These are phyloP conservation scores for Clausena lansium DNA, from an alignment of 345 rosid genomes.

Conservation along the genomic window DNA sequence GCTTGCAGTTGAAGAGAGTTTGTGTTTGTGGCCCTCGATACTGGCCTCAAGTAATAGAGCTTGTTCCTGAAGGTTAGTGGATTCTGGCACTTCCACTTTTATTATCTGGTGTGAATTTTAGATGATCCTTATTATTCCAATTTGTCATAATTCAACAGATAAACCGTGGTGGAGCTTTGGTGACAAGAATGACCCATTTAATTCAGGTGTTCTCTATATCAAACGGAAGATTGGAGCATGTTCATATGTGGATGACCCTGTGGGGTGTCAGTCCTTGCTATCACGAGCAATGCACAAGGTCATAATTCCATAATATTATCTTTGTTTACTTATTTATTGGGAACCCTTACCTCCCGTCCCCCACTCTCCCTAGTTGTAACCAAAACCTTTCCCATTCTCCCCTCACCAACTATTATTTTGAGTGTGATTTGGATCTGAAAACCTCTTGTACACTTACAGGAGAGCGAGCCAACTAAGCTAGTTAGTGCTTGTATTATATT, in stretches of 20 bases:
- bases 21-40: slow-evolving; percentile 94
- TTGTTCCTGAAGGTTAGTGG: slow-evolving; percentile 73
- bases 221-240: slow-evolving; percentile 97
- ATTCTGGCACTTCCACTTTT: slow-evolving; percentile 18
- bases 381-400: neutral
- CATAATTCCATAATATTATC: slow-evolving; percentile 2
- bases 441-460: neutral
- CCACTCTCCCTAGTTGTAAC: neutral
- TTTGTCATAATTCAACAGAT: slow-evolving; percentile 40
- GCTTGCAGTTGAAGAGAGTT: slow-evolving; percentile 73
- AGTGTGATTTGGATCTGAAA: neutral
- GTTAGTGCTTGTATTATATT: neutral
- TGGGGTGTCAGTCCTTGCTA: slow-evolving; percentile 86
- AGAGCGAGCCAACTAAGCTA: neutral
- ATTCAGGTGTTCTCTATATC: slow-evolving; percentile 80
- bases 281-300: slow-evolving; percentile 99
- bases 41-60: slow-evolving; percentile 90
- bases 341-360: neutral
- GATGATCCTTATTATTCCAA: slow-evolving; percentile 5
- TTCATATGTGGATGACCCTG: slow-evolving; percentile 94
- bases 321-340: neutral
- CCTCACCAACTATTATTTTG: neutral
- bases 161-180: slow-evolving; percentile 85
- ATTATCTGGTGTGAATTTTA: slow-evolving; percentile 13
- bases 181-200: slow-evolving; percentile 70